Evolutionary conservation across 1,284 basidiomycete species (phyloP).

Genomic region (Porodaedalea pini): DNA sequence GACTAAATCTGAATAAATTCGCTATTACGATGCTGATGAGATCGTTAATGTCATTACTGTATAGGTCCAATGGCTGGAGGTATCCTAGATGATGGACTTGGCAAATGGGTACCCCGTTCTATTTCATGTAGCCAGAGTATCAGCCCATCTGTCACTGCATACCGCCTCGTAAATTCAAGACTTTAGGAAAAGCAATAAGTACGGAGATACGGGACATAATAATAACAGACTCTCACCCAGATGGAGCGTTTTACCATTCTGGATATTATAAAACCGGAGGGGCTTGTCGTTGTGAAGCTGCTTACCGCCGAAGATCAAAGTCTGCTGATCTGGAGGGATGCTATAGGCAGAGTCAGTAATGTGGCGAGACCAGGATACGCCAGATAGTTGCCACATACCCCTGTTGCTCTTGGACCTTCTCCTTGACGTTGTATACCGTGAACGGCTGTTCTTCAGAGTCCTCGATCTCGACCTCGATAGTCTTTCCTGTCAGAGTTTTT

Average conservation of each 20-base stretch:
- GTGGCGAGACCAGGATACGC: not conserved
- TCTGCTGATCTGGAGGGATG: conserved; percentile 63
- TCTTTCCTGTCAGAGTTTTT: conserved; percentile 58
- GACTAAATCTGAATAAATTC: not conserved
- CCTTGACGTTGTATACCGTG: conserved; percentile 56
- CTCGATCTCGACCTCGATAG: conserved; percentile 58
- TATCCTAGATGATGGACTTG: too few species aligned
- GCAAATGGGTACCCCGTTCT: too few species aligned
- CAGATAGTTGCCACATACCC: conserved; percentile 22
- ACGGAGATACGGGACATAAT: conserved; percentile 9
- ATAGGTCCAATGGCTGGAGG: too few species aligned
- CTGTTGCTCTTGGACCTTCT: conserved; percentile 52
- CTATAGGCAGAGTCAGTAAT: conserved; percentile 25
- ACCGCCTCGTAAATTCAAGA: conserved; percentile 66
- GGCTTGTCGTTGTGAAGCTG: conserved; percentile 65
- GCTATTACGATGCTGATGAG: not conserved
- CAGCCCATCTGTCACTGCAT: conserved; percentile 16
- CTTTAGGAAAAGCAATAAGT: conserved; percentile 28
- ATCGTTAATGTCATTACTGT: not conserved
- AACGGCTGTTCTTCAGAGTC: conserved; percentile 36
- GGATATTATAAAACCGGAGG: conserved; percentile 64
- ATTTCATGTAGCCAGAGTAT: not conserved
- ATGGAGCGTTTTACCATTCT: conserved; percentile 70
- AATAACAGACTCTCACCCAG: conserved; percentile 22
- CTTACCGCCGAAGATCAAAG: conserved; percentile 64